A percentile compares a stretch with the other conserved stretches of the same genome.
Conservation (phyloP, 306 rosid species). For the Geum urbanum region DNA sequence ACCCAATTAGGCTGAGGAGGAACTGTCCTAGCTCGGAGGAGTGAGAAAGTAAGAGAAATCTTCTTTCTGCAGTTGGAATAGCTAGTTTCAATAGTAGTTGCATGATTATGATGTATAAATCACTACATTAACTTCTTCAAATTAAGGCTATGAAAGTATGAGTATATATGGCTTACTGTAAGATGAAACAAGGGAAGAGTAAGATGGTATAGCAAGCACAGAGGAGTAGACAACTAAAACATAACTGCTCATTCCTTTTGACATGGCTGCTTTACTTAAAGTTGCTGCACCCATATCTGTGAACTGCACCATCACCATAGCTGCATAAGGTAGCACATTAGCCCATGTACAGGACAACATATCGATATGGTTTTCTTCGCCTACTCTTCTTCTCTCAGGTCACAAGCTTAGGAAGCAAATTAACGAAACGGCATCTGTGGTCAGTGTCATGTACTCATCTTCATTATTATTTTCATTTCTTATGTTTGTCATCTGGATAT, state of each 20-base stretch:
- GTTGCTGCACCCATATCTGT: conserved; percentile 3
- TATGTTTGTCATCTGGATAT: neutral
- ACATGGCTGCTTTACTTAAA: conserved; percentile 15
- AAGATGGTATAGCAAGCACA: conserved; percentile 6
- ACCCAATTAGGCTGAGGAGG: conserved; percentile 19
- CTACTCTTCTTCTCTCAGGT: neutral
- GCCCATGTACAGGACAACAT: neutral
- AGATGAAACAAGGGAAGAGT: conserved; percentile 12
- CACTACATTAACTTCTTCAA: neutral
- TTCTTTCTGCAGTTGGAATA: conserved; percentile 16
- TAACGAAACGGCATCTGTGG: neutral
- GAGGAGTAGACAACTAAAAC: conserved; percentile 3
- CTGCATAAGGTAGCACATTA: neutral
- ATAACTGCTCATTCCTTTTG: conserved; percentile 15
- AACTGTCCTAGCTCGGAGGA: neutral
- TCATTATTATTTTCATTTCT: no score
- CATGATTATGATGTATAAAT: neutral
- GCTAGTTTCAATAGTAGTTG: no score
- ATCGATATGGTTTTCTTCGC: neutral
- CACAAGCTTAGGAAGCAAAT: neutral
- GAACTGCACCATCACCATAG: conserved; percentile 15
- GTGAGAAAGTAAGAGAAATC: neutral
- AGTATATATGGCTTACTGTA: neutral
- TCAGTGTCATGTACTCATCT: no score
- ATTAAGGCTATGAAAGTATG: neutral